Conservation (phyloP, 202 grass and related monocot genomes). For the Eragrostis tef region DNA sequence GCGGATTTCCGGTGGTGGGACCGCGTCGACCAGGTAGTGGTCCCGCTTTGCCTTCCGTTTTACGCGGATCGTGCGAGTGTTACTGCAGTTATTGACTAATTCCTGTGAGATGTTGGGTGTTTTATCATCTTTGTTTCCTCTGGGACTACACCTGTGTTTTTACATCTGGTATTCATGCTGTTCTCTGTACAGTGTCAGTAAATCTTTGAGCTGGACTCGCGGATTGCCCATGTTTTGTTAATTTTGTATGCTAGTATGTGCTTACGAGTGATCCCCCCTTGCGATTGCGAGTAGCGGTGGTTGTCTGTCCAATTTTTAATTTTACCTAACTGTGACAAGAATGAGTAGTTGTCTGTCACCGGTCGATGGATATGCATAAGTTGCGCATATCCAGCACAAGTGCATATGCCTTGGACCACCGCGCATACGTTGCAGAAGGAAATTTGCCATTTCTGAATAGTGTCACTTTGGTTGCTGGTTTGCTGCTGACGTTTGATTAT, state of each 20-base stretch:
- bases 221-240: not conserved
- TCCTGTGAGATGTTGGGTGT: constrained; percentile 3
- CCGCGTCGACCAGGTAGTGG: constrained; percentile 68
- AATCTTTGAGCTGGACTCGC: not conserved
- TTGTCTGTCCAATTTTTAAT: not conserved
- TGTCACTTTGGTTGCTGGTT: not conserved
- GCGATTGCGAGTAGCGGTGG: not conserved
- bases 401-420: constrained; percentile 19
- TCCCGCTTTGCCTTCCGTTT: not conserved
- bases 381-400: too few relatives aligned
- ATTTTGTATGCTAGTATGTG: not conserved
- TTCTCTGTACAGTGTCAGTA: not conserved
- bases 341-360: not conserved
- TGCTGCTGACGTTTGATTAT: constrained; percentile 28
- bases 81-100: not conserved
- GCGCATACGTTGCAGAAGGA: not conserved
- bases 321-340: not conserved
- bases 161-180: constrained; percentile 18
- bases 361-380: not conserved
- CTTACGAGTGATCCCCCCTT: not conserved
- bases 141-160: not conserved
- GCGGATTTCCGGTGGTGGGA: constrained; percentile 89
- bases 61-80: not conserved
- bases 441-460: not conserved
- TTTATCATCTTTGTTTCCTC: not conserved